These are phyloP conservation scores for Fusarium sp. DNA, from an alignment of 2,329 filamentous ascomycete genomes.

Conservation along the genomic window DNA sequence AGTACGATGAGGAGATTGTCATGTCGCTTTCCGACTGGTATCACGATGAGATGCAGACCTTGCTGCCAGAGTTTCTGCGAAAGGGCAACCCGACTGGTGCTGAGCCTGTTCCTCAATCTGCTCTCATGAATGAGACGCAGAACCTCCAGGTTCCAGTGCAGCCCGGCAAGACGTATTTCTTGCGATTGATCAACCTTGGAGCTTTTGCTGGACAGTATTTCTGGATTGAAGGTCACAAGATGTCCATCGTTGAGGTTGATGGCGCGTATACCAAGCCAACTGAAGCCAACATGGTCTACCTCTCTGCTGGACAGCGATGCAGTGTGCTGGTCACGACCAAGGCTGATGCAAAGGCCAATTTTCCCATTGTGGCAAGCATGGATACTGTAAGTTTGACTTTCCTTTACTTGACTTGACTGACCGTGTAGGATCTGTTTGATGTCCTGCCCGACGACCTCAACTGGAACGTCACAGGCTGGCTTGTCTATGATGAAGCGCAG, in stretches of 20 bases:
- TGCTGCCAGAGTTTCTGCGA: conserved; percentile 62
- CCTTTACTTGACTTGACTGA: conserved; percentile 10
- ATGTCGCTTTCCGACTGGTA: conserved; percentile 81
- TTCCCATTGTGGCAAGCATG: conserved; percentile 76
- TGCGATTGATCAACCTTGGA: conserved; percentile 70
- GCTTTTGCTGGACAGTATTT: conserved; percentile 77
- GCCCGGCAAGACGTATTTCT: conserved; percentile 68
- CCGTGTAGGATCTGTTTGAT: conserved; percentile 72
- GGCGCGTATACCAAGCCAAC: conserved; percentile 74
- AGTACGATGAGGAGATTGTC: conserved; percentile 73
- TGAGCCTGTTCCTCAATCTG: conserved; percentile 75
- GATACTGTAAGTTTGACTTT: conserved; percentile 63
- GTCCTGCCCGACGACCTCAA: conserved; percentile 74
- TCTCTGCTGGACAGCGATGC: conserved; percentile 75
- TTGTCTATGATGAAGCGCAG: conserved; percentile 66
- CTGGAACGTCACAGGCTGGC: conserved; percentile 75
- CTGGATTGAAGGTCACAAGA: conserved; percentile 75
- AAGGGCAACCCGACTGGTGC: conserved; percentile 68
- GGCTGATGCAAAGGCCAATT: conserved; percentile 71
- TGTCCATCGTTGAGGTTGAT: conserved; percentile 79
- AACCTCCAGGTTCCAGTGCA: conserved; percentile 69
- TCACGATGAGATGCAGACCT: conserved; percentile 65
- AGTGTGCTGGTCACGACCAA: conserved; percentile 73
- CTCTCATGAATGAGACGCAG: conserved; percentile 78
- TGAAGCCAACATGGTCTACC: conserved; percentile 72